Conservation (phyloP, 2,329 filamentous ascomycete genomes). For the Neofusicoccum parvum region DNA sequence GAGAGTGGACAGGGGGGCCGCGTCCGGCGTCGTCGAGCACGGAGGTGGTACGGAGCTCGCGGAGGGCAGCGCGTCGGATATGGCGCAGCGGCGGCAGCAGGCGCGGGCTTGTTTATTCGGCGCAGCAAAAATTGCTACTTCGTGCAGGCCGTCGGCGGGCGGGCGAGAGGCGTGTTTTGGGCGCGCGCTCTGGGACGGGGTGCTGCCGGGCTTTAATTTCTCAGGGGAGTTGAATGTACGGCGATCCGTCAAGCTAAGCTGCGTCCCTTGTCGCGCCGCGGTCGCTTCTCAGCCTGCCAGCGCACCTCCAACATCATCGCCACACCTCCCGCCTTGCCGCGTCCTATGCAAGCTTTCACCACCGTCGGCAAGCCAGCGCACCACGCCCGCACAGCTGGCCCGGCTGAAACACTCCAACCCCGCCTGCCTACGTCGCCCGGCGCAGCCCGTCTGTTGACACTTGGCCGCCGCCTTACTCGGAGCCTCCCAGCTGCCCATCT, state of each 20-base stretch:
- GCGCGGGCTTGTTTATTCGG: neutral
- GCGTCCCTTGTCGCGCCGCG: constrained; percentile 4
- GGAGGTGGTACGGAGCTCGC: constrained; percentile 10
- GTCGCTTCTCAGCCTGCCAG: constrained; percentile 1
- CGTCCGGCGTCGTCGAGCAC: constrained; percentile 11
- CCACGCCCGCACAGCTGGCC: neutral
- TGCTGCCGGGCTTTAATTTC: constrained; percentile 20
- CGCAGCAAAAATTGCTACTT: neutral
- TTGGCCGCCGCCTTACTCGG: neutral
- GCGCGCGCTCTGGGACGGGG: neutral
- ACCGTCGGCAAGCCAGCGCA: neutral
- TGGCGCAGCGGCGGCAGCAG: constrained; percentile 5
- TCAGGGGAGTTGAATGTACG: constrained; percentile 11
- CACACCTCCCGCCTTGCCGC: neutral
- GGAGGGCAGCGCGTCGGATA: constrained; percentile 7
- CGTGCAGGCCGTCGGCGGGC: neutral
- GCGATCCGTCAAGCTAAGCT: constrained; percentile 9
- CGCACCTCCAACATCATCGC: neutral
- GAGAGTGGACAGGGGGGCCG: constrained; percentile 17
- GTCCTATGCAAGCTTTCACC: neutral
- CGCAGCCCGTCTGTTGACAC: neutral
- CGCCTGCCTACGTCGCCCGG: neutral
- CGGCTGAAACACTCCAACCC: constrained; percentile 4
- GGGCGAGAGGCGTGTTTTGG: constrained; percentile 16
- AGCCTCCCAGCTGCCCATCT: neutral